A percentile compares a stretch with the other conserved stretches of the same genome.
These are phyloP conservation scores for Microsporum ferrugineum DNA, from an alignment of 2,329 filamentous ascomycete species.

Conservation along the genomic window DNA sequence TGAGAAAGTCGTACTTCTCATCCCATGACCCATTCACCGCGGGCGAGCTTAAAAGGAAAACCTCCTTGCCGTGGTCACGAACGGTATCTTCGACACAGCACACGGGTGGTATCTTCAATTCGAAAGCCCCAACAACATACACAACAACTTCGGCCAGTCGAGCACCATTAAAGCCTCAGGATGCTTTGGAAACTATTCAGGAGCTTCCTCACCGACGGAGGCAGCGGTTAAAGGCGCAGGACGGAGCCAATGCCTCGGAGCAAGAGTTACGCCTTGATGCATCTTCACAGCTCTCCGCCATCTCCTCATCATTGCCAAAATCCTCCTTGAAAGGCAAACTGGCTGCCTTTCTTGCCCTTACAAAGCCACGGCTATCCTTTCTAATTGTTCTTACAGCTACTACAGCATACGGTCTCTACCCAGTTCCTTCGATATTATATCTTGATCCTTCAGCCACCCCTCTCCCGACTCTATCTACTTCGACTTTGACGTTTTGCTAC, in stretches of 20 bases:
- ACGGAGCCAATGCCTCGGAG: slow-evolving; percentile 20
- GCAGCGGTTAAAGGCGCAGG: slow-evolving; percentile 30
- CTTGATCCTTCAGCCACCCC: slow-evolving; percentile 59
- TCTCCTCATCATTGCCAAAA: slow-evolving; percentile 46
- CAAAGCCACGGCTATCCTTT: slow-evolving; percentile 88
- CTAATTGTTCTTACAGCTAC: slow-evolving; percentile 86
- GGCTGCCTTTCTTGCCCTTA: slow-evolving; percentile 75
- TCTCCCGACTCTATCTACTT: slow-evolving; percentile 52
- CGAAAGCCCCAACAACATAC: slow-evolving; percentile 8
- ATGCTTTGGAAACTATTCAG: slow-evolving; percentile 10
- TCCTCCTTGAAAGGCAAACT: slow-evolving; percentile 53
- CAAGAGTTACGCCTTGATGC: slow-evolving; percentile 45
- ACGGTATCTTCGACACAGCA: slow-evolving; percentile 18
- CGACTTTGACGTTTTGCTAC: slow-evolving; percentile 82
- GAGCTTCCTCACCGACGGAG: slow-evolving; percentile 35
- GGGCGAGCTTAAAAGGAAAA: slow-evolving; percentile 16
- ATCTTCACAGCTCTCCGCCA: slow-evolving; percentile 47
- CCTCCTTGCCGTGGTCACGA: slow-evolving; percentile 16
- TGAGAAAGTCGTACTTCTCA: slow-evolving; percentile 33
- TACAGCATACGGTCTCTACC: slow-evolving; percentile 83
- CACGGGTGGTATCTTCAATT: slow-evolving; percentile 16
- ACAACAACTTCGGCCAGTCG: not conserved
- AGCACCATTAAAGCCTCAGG: not conserved
- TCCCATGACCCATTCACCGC: slow-evolving; percentile 20
- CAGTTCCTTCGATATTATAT: slow-evolving; percentile 72